A percentile compares a stretch with the other conserved stretches of the same genome.
Evolutionary conservation across 352 stramenopile species (phyloP).

Genomic region (Phytopythium helicoides): DNA sequence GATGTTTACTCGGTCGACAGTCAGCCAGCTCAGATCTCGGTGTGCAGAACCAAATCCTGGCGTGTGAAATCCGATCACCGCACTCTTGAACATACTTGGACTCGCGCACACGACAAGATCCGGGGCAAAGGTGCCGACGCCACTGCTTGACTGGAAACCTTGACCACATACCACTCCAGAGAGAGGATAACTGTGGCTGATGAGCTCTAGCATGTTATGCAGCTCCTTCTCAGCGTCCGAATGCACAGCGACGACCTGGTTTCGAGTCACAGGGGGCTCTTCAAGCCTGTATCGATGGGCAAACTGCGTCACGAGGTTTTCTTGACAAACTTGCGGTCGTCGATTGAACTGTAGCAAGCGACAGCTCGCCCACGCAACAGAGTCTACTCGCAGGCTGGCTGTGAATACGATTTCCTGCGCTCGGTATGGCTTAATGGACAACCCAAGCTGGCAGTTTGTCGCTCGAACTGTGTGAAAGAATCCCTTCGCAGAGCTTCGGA

Average conservation of each 20-base stretch:
- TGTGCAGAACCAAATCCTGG: conserved; percentile 31
- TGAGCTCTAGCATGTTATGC: conserved; percentile 38
- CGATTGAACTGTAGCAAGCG: conserved; percentile 51
- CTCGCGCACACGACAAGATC: conserved; percentile 41
- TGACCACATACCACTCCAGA: conserved; percentile 35
- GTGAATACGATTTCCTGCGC: conserved; percentile 35
- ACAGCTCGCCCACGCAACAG: conserved; percentile 52
- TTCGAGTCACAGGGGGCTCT: conserved; percentile 16
- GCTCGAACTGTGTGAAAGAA: conserved; percentile 30
- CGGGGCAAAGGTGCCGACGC: conserved; percentile 17
- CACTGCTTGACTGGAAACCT: conserved; percentile 33
- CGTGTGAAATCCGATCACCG: conserved; percentile 37
- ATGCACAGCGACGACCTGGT: conserved; percentile 30
- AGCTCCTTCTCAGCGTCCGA: conserved; percentile 54
- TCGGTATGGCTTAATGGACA: conserved; percentile 4
- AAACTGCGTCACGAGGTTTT: conserved; percentile 54
- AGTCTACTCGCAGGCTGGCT: conserved; percentile 42
- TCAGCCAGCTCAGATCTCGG: conserved; percentile 34
- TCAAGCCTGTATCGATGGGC: conserved; percentile 33
- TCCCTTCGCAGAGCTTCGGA: conserved; percentile 6
- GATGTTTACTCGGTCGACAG: conserved; percentile 43
- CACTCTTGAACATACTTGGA: conserved; percentile 35
- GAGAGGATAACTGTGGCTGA: conserved; percentile 43
- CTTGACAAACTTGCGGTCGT: conserved; percentile 50
- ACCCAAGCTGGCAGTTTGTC: conserved; percentile 21